Evolutionary conservation across 1,284 basidiomycete species (phyloP).

Genomic region (Athelia psychrophila): DNA sequence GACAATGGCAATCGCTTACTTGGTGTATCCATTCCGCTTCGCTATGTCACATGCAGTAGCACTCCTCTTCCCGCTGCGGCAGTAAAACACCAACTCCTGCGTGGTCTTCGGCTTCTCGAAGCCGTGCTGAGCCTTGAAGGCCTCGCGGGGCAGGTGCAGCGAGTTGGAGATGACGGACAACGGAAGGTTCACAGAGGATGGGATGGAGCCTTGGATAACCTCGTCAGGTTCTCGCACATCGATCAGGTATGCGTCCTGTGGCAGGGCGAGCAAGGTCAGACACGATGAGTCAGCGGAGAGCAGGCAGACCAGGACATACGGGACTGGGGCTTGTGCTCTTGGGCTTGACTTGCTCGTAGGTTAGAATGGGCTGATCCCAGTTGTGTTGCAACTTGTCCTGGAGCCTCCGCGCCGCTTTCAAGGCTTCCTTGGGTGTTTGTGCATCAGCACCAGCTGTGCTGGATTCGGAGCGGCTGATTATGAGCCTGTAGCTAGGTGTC

Average conservation of each 20-base stretch:
- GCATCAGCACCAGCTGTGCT: not conserved
- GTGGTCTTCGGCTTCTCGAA: conserved; percentile 79
- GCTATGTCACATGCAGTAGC: conserved; percentile 85
- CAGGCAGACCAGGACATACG: conserved; percentile 43
- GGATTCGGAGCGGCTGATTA: not conserved
- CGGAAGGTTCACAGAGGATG: conserved; percentile 92
- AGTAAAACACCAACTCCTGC: conserved; percentile 93
- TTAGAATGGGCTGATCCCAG: not conserved
- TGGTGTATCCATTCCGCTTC: conserved; percentile 80
- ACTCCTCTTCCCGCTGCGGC: conserved; percentile 87
- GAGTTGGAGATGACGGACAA: conserved; percentile 77
- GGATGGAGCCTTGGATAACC: conserved; percentile 92
- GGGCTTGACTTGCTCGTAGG: conserved; percentile 54
- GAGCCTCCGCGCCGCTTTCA: not conserved
- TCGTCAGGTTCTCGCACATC: conserved; percentile 96
- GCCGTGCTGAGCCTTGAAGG: conserved; percentile 72
- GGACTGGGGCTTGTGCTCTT: conserved; percentile 78
- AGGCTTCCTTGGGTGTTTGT: too few species aligned
- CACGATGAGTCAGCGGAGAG: conserved; percentile 3
- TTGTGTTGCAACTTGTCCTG: not conserved
- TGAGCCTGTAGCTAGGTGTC: not conserved
- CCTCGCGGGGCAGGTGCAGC: conserved; percentile 56
- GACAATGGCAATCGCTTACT: conserved; percentile 43
- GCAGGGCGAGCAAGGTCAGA: not conserved
- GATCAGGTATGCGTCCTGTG: conserved; percentile 77